Conservation (phyloP, 176 grass and related monocot species). For the Avena atlantica region DNA sequence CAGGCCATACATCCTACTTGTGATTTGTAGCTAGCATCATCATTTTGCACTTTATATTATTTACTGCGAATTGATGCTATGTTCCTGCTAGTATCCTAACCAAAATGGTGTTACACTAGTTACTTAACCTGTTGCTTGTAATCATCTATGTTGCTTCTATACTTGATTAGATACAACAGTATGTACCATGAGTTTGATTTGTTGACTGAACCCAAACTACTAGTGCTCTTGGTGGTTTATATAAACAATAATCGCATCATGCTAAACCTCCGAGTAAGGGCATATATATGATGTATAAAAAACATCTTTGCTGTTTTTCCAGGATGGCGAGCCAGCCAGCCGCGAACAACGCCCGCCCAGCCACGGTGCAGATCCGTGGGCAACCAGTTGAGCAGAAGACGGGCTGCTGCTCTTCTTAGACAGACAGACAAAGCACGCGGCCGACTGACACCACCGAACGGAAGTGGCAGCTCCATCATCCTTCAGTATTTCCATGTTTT, state of each 20-base stretch:
- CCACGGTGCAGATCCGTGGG: constrained; percentile 64
- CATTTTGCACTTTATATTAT: no score
- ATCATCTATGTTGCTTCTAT: background rate
- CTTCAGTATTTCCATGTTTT: no score
- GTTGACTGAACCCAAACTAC: background rate
- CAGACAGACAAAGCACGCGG: background rate
- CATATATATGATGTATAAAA: background rate
- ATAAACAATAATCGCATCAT: background rate
- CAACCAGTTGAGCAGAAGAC: constrained; percentile 63
- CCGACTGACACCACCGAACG: no score
- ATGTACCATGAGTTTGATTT: background rate
- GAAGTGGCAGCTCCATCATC: no score
- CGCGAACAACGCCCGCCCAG: constrained; percentile 42
- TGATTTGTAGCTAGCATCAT: no score
- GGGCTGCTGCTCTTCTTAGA: constrained; percentile 64
- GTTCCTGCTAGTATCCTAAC: background rate
- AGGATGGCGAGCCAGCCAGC: constrained; percentile 82
- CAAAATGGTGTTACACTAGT: background rate
- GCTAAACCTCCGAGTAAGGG: background rate
- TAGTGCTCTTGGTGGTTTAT: background rate
- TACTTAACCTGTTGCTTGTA: background rate
- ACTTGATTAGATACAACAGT: background rate
- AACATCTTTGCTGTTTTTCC: background rate
- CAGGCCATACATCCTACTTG: no score
- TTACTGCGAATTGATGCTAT: background rate